Evolutionary conservation across 2,329 filamentous ascomycete species (phyloP).

Genomic region (Sporothrix mexicana): DNA sequence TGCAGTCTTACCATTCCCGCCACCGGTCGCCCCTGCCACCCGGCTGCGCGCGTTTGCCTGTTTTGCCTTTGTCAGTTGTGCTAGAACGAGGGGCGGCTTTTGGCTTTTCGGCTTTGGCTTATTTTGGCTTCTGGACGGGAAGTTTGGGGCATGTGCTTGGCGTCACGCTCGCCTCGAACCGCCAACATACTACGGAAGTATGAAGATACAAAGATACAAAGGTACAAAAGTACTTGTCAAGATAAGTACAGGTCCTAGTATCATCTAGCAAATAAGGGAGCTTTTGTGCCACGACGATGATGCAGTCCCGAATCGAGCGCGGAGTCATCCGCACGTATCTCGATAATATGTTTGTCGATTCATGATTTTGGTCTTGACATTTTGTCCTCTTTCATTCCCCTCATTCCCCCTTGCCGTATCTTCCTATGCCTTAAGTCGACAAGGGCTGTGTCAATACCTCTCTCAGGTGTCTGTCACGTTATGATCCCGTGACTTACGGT

Average conservation of each 20-base stretch:
- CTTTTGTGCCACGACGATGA: not conserved
- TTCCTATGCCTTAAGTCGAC: no score
- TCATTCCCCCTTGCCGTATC: not conserved
- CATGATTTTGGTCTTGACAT: no score
- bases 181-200: not conserved
- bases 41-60: slow-evolving; percentile 18
- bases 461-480: not conserved
- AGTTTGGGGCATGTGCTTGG: not conserved
- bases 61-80: slow-evolving; percentile 5
- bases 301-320: not conserved
- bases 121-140: no score
- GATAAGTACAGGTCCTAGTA: not conserved
- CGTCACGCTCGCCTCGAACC: not conserved
- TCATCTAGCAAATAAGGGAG: not conserved
- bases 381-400: not conserved
- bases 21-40: slow-evolving; percentile 22
- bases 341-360: not conserved
- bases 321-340: slow-evolving; percentile 12
- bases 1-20: slow-evolving; percentile 9
- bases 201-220: not conserved
- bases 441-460: no score
- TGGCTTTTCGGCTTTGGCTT: no score
- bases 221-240: no score
- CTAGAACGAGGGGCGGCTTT: not conserved
- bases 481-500: not conserved